These are phyloP conservation scores for Hypoxylon perforatum DNA, from an alignment of 495 filamentous ascomycete genomes.

Conservation along the genomic window DNA sequence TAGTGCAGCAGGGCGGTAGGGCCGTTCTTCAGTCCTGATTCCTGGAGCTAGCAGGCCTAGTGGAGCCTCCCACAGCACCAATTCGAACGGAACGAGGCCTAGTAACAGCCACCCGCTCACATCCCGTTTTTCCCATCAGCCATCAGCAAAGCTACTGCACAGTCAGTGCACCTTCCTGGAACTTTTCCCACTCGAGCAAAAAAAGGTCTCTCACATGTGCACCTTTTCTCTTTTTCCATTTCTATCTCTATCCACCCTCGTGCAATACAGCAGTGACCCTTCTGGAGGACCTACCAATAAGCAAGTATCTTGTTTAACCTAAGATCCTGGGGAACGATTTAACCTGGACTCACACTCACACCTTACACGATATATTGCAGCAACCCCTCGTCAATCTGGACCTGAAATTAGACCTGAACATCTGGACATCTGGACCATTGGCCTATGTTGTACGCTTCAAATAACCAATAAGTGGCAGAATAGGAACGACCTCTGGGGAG, in stretches of 20 bases:
- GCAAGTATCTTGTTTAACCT: conserved; percentile 28
- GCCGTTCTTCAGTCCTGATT: conserved; percentile 27
- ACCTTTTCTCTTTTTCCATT: conserved; percentile 23
- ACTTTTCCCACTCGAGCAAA: conserved; percentile 10
- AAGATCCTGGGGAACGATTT: conserved; percentile 26
- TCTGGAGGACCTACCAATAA: conserved; percentile 31
- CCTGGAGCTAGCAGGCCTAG: conserved; percentile 23
- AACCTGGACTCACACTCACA: conserved; percentile 13
- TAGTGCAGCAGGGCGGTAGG: conserved; percentile 30
- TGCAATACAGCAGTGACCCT: conserved; percentile 40
- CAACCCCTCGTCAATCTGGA: conserved; percentile 24
- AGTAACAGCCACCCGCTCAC: conserved; percentile 32
- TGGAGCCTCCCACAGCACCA: conserved; percentile 24
- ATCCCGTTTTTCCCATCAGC: conserved; percentile 27
- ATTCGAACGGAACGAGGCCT: conserved; percentile 30
- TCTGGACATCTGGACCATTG: conserved; percentile 18
- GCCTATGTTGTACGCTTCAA: conserved; percentile 28
- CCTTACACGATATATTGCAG: conserved; percentile 39
- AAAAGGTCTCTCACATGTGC: conserved; percentile 29
- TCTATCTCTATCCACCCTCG: conserved; percentile 42
- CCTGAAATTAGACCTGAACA: neutral
- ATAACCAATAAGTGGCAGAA: conserved; percentile 33
- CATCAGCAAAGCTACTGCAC: conserved; percentile 12
- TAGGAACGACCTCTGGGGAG: conserved; percentile 39
- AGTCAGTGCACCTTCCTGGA: conserved; percentile 32